phyloP scores from a whole-genome alignment of 2,329 filamentous ascomycete species.

The Cercospora zeina region DNA sequence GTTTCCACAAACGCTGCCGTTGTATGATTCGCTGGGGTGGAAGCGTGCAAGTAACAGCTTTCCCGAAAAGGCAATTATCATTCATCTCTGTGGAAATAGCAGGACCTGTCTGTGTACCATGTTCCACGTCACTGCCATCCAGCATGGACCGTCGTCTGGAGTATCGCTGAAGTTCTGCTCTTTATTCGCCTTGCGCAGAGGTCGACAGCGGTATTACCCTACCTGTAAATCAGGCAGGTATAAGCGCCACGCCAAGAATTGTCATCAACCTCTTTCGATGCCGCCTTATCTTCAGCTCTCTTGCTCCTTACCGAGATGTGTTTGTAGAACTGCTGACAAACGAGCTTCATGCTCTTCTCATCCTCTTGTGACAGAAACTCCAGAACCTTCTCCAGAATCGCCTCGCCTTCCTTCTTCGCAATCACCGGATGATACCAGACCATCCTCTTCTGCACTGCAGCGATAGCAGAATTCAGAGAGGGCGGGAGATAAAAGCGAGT shows the following conservation, averaged over 20 bases:
- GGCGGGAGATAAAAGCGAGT: too few species aligned
- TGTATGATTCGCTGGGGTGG: not conserved
- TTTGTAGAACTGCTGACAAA: not conserved
- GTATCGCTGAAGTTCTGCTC: not conserved
- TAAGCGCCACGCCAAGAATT: slow-evolving; percentile 4
- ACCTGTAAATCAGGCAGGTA: not conserved
- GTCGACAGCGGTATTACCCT: not conserved
- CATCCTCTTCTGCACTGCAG: too few species aligned
- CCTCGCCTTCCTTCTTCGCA: not conserved
- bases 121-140: not conserved
- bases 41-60: not conserved
- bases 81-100: not conserved
- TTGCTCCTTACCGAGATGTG: not conserved
- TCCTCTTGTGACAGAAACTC: not conserved
- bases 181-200: not conserved
- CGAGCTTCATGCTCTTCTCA: not conserved
- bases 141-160: not conserved
- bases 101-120: not conserved
- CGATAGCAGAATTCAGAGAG: too few species aligned
- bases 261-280: too few species aligned
- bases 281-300: not conserved
- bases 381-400: not conserved
- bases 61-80: not conserved
- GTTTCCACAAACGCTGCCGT: not conserved
- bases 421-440: not conserved